A percentile compares a stretch with the other conserved stretches of the same genome.
Evolutionary conservation across 2,329 filamentous ascomycete genomes (phyloP).

Genomic region (Cladobotryum mycophilum): DNA sequence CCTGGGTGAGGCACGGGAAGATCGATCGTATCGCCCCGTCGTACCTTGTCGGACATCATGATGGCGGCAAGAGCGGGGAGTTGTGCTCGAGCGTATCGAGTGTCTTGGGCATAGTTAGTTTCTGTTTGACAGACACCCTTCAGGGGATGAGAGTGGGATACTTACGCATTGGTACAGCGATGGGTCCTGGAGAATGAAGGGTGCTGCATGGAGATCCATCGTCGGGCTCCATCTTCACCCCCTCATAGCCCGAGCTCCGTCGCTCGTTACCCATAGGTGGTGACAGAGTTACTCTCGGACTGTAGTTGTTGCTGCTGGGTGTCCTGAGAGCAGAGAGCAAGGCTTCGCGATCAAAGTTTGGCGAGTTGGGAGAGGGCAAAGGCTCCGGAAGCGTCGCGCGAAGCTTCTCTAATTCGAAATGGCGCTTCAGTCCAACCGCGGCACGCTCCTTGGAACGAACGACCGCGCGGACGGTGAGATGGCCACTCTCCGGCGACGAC

Average conservation of each 20-base stretch:
- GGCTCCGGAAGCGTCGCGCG: conserved; percentile 39
- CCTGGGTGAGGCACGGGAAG: conserved; percentile 52
- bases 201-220: not conserved
- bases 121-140: too few species aligned
- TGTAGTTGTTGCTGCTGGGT: not conserved
- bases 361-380: conserved; percentile 14
- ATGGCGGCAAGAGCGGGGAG: conserved; percentile 50
- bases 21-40: conserved; percentile 48
- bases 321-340: conserved; percentile 11
- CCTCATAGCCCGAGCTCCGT: not conserved
- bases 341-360: conserved; percentile 14
- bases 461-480: conserved; percentile 21
- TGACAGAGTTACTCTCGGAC: not conserved
- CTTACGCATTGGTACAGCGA: conserved; percentile 13
- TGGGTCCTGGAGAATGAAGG: not conserved
- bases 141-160: not conserved
- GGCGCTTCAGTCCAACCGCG: conserved; percentile 43
- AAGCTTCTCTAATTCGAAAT: conserved; percentile 44
- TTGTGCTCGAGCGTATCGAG: conserved; percentile 25
- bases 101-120: conserved; percentile 17
- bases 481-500: conserved; percentile 4
- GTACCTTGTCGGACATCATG: conserved; percentile 47
- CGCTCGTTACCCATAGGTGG: not conserved
- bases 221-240: not conserved
- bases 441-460: conserved; percentile 31